These are phyloP conservation scores for Boletus sensibilis DNA, from an alignment of 768 basidiomycete species.

Conservation along the genomic window DNA sequence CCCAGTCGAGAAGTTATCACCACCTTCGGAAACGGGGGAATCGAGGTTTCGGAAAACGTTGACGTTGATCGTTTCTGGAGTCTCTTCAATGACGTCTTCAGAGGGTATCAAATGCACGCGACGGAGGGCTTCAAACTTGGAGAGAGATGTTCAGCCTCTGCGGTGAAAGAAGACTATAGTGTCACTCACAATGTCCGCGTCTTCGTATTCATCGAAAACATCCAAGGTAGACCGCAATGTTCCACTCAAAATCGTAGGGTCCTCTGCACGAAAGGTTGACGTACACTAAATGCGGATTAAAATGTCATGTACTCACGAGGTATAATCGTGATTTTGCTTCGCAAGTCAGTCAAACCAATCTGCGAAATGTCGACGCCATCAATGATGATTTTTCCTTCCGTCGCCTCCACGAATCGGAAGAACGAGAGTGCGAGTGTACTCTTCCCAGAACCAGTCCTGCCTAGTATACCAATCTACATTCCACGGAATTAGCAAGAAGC, in stretches of 20 bases:
- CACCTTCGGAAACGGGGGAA: slow-evolving; percentile 74
- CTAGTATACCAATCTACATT: slow-evolving; percentile 63
- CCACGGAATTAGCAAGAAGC: slow-evolving; percentile 3
- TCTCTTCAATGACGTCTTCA: slow-evolving; percentile 43
- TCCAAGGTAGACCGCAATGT: slow-evolving; percentile 79
- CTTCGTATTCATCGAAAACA: slow-evolving; percentile 83
- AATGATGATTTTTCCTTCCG: slow-evolving; percentile 67
- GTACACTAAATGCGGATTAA: neutral
- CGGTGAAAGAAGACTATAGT: neutral
- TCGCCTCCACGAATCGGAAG: slow-evolving; percentile 90
- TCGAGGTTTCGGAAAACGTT: slow-evolving; percentile 80
- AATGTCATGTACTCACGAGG: slow-evolving; percentile 49
- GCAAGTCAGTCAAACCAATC: slow-evolving; percentile 79
- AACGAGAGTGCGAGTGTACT: slow-evolving; percentile 81
- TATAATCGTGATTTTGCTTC: slow-evolving; percentile 74
- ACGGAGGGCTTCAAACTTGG: slow-evolving; percentile 77
- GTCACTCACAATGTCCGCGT: slow-evolving; percentile 68
- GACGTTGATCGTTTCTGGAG: slow-evolving; percentile 50
- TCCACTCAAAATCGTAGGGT: slow-evolving; percentile 85
- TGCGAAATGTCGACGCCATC: slow-evolving; percentile 79
- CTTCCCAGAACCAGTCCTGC: slow-evolving; percentile 72
- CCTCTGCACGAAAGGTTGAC: slow-evolving; percentile 50
- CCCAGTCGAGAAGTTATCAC: slow-evolving; percentile 90
- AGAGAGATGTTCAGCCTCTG: neutral
- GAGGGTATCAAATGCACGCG: slow-evolving; percentile 77